A percentile compares a stretch with the other conserved stretches of the same genome.
Evolutionary conservation across 768 basidiomycete genomes (phyloP).

Genomic region (Naganishia onofrii): DNA sequence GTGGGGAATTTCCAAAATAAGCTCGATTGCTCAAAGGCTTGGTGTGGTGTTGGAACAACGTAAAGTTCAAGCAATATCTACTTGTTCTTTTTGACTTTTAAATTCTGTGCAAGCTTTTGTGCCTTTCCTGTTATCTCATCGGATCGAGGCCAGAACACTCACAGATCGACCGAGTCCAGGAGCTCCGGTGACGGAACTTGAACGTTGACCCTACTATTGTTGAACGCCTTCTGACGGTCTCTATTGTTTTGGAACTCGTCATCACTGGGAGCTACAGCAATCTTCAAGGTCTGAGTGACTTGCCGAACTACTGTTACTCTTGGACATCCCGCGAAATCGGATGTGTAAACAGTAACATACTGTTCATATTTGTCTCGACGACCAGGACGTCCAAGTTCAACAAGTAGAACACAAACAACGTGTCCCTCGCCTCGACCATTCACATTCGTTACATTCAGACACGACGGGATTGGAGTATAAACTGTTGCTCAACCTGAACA

Average conservation of each 20-base stretch:
- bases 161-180: not conserved
- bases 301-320: not conserved
- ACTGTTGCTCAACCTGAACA: not conserved
- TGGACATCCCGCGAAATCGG: not conserved
- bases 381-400: not conserved
- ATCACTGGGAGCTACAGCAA: not conserved
- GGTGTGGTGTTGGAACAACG: not conserved
- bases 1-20: not conserved
- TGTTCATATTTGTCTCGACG: not conserved
- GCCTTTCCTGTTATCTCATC: not conserved
- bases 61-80: constrained; percentile 15
- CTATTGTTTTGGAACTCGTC: constrained; percentile 1
- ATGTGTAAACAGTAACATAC: not conserved
- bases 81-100: not conserved
- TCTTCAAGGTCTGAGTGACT: not conserved
- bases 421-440: not conserved
- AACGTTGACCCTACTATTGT: not conserved
- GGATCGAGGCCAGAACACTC: constrained; percentile 5
- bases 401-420: not conserved
- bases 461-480: not conserved
- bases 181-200: not conserved
- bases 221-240: constrained; percentile 2
- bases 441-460: not conserved
- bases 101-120: not conserved
- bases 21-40: constrained; percentile 2